These are phyloP conservation scores for Penicillium sclerotigenum DNA, from an alignment of 2,329 filamentous ascomycete genomes.

Conservation along the genomic window DNA sequence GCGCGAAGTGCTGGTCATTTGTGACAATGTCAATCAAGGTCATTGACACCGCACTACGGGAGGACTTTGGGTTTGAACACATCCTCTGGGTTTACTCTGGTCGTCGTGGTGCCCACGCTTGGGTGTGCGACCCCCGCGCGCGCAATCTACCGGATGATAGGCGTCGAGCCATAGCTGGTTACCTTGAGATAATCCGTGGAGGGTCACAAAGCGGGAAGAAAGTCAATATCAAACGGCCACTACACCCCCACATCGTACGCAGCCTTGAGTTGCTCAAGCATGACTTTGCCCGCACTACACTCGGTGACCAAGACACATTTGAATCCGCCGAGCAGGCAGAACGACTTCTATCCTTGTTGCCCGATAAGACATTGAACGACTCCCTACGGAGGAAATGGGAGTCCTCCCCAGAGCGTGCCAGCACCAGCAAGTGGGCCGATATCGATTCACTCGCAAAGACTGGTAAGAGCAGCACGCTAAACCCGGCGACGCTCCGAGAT, in stretches of 20 bases:
- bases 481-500: constrained; percentile 70
- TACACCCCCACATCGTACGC: constrained; percentile 85
- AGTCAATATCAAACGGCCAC: constrained; percentile 75
- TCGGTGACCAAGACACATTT: constrained; percentile 86
- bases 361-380: constrained; percentile 72
- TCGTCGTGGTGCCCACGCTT: constrained; percentile 92
- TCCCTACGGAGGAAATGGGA: constrained; percentile 89
- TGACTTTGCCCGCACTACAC: constrained; percentile 79
- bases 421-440: constrained; percentile 84
- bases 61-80: constrained; percentile 95
- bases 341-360: constrained; percentile 77
- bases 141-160: constrained; percentile 81
- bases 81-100: constrained; percentile 99
- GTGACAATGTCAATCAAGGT: constrained; percentile 98
- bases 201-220: constrained; percentile 82
- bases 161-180: constrained; percentile 79
- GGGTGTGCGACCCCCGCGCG: constrained; percentile 91
- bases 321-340: constrained; percentile 65
- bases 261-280: constrained; percentile 80
- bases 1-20: constrained; percentile 91
- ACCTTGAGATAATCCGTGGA: constrained; percentile 85
- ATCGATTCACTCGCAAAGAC: constrained; percentile 82
- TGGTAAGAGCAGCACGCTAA: constrained; percentile 68
- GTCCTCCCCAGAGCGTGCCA: constrained; percentile 71
- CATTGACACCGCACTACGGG: constrained; percentile 77